phyloP scores from a whole-genome alignment of 164 flowering plant genomes.

The Vitis labrusca region DNA sequence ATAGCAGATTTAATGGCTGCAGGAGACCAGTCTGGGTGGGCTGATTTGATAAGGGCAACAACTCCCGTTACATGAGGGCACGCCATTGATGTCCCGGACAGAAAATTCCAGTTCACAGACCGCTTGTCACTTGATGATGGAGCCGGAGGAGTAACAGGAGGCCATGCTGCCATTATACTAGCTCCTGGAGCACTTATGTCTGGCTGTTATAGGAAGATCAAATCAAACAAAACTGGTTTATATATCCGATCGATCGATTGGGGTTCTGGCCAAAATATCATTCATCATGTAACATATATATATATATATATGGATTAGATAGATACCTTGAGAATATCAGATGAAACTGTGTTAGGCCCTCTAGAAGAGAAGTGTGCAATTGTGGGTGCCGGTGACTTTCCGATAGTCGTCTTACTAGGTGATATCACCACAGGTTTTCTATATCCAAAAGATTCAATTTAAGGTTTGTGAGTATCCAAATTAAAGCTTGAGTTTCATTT shows the following conservation, averaged over 20 bases:
- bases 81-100: slow-evolving; percentile 73
- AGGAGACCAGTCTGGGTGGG: slow-evolving; percentile 68
- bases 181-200: slow-evolving; percentile 71
- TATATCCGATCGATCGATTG: too few species aligned
- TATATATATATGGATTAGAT: too few species aligned
- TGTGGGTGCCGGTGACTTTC: slow-evolving; percentile 51
- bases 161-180: slow-evolving; percentile 74
- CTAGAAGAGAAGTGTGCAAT: slow-evolving; percentile 70
- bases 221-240: neutral
- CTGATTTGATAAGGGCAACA: slow-evolving; percentile 63
- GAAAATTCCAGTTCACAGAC: slow-evolving; percentile 57
- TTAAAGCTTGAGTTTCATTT: too few species aligned
- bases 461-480: neutral
- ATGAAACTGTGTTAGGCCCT: slow-evolving; percentile 68
- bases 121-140: slow-evolving; percentile 27
- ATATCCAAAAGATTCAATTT: neutral
- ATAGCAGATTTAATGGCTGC: slow-evolving; percentile 69
- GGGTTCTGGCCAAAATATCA: neutral
- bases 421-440: slow-evolving; percentile 42
- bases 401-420: slow-evolving; percentile 41
- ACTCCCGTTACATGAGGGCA: slow-evolving; percentile 81
- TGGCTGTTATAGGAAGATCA: slow-evolving; percentile 35
- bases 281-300: neutral
- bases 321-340: slow-evolving; percentile 72
- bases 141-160: slow-evolving; percentile 47